Conservation (phyloP, 768 basidiomycete genomes). For the Suillus americanus region DNA sequence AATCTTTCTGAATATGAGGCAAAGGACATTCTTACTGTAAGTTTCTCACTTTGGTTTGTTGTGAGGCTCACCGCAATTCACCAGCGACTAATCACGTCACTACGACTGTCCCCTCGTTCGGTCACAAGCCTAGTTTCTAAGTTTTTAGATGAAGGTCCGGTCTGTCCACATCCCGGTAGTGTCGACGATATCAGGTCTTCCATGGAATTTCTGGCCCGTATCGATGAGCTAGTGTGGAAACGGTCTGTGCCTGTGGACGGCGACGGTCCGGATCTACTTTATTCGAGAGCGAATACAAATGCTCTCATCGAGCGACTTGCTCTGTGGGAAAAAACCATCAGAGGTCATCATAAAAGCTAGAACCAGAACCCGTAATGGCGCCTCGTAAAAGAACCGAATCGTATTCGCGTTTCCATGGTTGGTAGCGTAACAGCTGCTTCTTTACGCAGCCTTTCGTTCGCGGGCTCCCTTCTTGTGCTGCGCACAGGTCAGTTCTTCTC, state of each 20-base stretch:
- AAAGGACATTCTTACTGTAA: constrained; percentile 21
- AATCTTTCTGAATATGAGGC: constrained; percentile 23
- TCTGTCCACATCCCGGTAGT: not conserved
- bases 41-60: constrained; percentile 1
- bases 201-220: constrained; percentile 23
- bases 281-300: constrained; percentile 25
- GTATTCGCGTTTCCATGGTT: not conserved
- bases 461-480: too few species aligned
- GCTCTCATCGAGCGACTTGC: constrained; percentile 25
- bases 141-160: not conserved
- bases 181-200: constrained; percentile 21
- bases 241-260: constrained; percentile 14
- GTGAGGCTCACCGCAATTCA: not conserved
- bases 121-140: not conserved
- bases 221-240: constrained; percentile 31
- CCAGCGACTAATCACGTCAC: not conserved
- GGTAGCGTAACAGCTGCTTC: too few species aligned
- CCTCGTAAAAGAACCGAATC: not conserved
- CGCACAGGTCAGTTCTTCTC: not conserved
- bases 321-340: constrained; percentile 29
- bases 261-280: constrained; percentile 12
- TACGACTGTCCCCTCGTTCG: not conserved
- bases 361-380: not conserved
- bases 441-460: not conserved
- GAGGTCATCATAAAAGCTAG: constrained; percentile 12